Evolutionary conservation across 441 rosid genomes (phyloP), one percentile per base, ranked within the genome.

Genomic region (Flueggea neowawraea): DNA sequence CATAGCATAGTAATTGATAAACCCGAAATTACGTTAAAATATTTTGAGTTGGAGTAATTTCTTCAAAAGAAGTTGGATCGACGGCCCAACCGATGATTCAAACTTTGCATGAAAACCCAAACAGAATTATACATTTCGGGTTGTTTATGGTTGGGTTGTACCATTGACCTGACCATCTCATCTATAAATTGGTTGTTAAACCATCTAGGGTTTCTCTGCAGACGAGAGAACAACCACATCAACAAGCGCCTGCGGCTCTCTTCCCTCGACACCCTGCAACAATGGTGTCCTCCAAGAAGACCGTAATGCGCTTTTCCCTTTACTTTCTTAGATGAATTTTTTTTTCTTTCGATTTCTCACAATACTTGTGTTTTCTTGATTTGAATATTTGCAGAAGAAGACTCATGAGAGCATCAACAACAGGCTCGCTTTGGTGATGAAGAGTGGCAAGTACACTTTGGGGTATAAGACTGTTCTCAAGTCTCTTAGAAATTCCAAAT

Each of bases 391-490:
- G 77, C 85, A 91, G 97, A 91, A 91, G 92, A 91, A 91, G 95
- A 87, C 97, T 13, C 97, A 91, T 63, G 97, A 91, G 78, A 86
- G 95, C 67, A 89, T 91, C 74, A 91, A 91, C 81, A 91, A 77
- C 71, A 89, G 97, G 75, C 66, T 89, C 66, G 95, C 95, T 62
- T 86, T 91, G 6, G 96, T 87, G 13, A 84, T 89, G 96, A 89
- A 89, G 84, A 91, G 96, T 76, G 97, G 96, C 1, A 88, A 82
- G 69, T 91, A 73, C 87, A 85, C 96, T 64, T 73, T 89, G 17
- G 97, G 96, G 14, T 87, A 87, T 82, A 91, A 91, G 66, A 89
- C 96, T 12, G 95, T 91, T 9, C 95, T 91, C 60, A 84, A 83
- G 61, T 75, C 96, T 53, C 85, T 91, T 48, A 82, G 98, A 61